Percentiles rank a stretch among this genome's conserved stretches.
These are phyloP conservation scores for Passalora sequoiae DNA, from an alignment of 2,329 filamentous ascomycete genomes.

Conservation along the genomic window DNA sequence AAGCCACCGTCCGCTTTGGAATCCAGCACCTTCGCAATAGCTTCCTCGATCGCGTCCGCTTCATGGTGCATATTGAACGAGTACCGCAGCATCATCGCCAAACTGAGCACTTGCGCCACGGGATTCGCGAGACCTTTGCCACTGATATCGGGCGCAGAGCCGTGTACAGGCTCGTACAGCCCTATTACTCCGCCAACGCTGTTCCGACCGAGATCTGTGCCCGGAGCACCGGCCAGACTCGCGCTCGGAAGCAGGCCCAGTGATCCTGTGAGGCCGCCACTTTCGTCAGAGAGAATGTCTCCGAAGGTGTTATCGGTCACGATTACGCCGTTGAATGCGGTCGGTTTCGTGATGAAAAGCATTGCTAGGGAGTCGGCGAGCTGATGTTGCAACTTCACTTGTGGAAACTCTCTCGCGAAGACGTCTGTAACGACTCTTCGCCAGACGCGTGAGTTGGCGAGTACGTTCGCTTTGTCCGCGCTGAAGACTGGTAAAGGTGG, in stretches of 20 bases:
- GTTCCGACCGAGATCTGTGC: slow-evolving; percentile 26
- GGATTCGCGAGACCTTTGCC: slow-evolving; percentile 34
- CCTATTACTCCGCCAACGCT: slow-evolving; percentile 40
- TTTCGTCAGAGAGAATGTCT: slow-evolving; percentile 45
- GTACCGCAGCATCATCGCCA: slow-evolving; percentile 36
- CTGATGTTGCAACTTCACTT: slow-evolving; percentile 43
- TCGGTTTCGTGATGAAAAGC: slow-evolving; percentile 46
- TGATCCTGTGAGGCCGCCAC: slow-evolving; percentile 44
- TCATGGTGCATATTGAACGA: slow-evolving; percentile 32
- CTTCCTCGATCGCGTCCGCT: slow-evolving; percentile 45
- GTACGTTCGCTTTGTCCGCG: slow-evolving; percentile 51
- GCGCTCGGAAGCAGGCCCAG: slow-evolving; percentile 46
- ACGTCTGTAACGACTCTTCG: slow-evolving; percentile 40
- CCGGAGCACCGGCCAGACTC: slow-evolving; percentile 28
- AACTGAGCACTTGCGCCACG: slow-evolving; percentile 29
- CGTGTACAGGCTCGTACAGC: slow-evolving; percentile 34
- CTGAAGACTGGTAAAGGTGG: slow-evolving; percentile 43
- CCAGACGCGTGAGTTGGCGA: slow-evolving; percentile 50
- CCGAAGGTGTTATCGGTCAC: slow-evolving; percentile 48
- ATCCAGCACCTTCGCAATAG: slow-evolving; percentile 49
- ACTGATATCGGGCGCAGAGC: slow-evolving; percentile 32
- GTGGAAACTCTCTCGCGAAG: slow-evolving; percentile 42
- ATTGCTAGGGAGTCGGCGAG: slow-evolving; percentile 48
- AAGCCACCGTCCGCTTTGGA: slow-evolving; percentile 50
- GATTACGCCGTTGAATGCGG: slow-evolving; percentile 47